Evolutionary conservation across 169 alveolate species (phyloP).

Genomic region (Cryptosporidium bovis): DNA sequence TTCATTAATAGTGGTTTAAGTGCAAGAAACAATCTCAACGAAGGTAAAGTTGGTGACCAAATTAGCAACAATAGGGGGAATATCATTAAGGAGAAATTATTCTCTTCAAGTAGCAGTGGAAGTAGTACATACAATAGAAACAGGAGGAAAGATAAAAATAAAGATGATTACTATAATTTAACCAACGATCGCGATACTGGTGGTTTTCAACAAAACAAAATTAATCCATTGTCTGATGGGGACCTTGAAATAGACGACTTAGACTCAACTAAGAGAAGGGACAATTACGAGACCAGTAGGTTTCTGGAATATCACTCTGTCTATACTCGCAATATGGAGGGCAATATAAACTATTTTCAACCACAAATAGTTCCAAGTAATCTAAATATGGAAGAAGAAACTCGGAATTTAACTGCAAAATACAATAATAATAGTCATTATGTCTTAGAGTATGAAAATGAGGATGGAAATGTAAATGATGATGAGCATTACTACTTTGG

Average conservation of each 20-base stretch:
- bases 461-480: too few relatives aligned
- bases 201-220: not conserved
- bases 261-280: not conserved
- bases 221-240: constrained; percentile 23
- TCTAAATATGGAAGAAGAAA: not conserved
- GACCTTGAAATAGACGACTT: constrained; percentile 56
- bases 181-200: not conserved
- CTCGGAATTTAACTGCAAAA: too few relatives aligned
- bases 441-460: too few relatives aligned
- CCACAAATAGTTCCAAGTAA: not conserved
- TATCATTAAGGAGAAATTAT: not conserved
- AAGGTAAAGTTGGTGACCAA: not conserved
- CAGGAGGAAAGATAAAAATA: not conserved
- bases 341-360: not conserved
- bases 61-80: not conserved
- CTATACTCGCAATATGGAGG: not conserved
- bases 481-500: too few relatives aligned
- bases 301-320: too few relatives aligned
- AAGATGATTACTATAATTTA: not conserved
- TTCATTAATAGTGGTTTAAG: not conserved
- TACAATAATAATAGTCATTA: too few relatives aligned
- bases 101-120: not conserved
- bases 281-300: not conserved
- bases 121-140: not conserved
- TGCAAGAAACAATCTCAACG: not conserved